Evolutionary conservation across 306 rosid genomes (phyloP), one percentile per base, ranked within the genome.

Genomic region (Luffa acutangula): DNA sequence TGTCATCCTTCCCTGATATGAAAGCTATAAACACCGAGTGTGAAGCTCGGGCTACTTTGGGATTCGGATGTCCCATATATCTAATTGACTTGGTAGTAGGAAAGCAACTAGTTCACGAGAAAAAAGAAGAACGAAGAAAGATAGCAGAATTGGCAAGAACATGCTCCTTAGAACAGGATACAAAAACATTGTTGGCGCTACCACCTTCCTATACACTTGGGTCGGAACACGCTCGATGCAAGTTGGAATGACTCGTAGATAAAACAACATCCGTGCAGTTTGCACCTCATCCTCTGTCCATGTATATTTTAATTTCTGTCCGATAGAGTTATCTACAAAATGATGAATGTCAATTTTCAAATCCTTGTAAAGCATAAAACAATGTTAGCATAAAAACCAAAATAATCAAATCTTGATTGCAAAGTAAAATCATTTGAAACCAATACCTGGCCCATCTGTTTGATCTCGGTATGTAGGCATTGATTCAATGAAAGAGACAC

Each of bases 251-350:
- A 94, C 92, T 80, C 98, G 92, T 41, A 92, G 79, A 84, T 84
- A 91, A 87, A 92, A 92, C 83, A 94, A 84, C 83, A 92, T 67
- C 3, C 92, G 95, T 36, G 97, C 91, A 67, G 97, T 94, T 83
- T 92, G 98, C 78, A 94, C 98, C 85, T 89, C 91, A 79, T 92
- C 97, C 82, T 78, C 84, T 60, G 86, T 85, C 98, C 98, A 94
- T 13, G 83, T 39, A 84, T 92, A 94, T 67, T 84, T 79, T 80
- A 84, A 64, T 85, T 85, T 91, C 80, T 70, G 83, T 62, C 79
- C 84, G 36, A 39, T 49, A 58, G 63, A 74, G 78, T 80, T 33
- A 46, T 85, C 91, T 90, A 84, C 31, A 81, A 84, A 82, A 7
- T 1, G 25, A 52, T 82, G 76, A 45, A 59, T 41, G 53, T 57